Base-by-base conservation (phyloP, 176 grass and related monocot species). In the Carex scoparia region DNA sequence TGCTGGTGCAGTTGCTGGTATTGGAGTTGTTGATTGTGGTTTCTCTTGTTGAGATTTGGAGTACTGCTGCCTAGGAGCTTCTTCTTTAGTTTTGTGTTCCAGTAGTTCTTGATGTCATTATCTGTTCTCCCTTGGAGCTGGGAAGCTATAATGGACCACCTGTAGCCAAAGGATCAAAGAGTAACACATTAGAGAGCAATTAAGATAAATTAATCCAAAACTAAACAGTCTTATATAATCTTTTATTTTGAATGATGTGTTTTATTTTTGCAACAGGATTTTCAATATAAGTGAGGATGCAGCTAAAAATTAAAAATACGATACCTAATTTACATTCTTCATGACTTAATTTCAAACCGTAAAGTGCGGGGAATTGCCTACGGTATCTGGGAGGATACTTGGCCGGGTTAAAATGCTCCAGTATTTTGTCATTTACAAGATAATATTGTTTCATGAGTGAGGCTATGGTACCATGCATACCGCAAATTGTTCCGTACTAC, bases 61-160 rank as follows among this genome's bases (percentile, higher is more conserved):
- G 55, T 15, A 49, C 8, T 49, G 38, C 30, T 68, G 35, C 88
- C 89, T 0, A 91, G 62, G 53, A 97, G 91, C 69, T 97, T 97
- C 91, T 90, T 97, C 91, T 97, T 97, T 9, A 97, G 88, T 81
- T 97, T 97, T 54, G 94, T 94, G 84, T 97, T 97, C 94, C 94
- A 97, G 80, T 97, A 94, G 87, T 97, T 97, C 79, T 97, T 97
- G 88, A 98, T 94, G 72, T 98, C 95, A 7, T 98, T 98, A 80
- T 98, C 95, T 0, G 95, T 98, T 85, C 95, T 86, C 1, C 95
- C 95, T 0, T 86, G 95, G 3, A 98, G 91, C 79, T 93, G 92
- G 10, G 92, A 89, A 40, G 95, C 95, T 61, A 98, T 98, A 81
- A 98, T 91, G 9, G 95, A 98, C 95, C 95, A 98, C 88, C 95